phyloP scores from a whole-genome alignment of 1,284 basidiomycete species.

The Ganoderma lucidum region DNA sequence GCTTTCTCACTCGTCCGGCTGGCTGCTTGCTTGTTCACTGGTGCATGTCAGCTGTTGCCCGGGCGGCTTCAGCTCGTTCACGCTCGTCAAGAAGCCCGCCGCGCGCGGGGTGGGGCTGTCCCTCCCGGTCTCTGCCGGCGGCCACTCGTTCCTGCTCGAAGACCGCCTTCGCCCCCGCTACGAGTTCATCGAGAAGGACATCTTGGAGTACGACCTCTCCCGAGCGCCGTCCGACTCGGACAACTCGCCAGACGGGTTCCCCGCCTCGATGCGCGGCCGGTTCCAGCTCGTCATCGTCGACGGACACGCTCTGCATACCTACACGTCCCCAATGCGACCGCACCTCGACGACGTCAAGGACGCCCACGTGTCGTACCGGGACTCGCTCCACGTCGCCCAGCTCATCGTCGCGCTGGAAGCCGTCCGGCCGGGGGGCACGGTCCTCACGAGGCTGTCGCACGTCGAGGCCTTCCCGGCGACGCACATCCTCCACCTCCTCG shows the following conservation, averaged over 20 bases:
- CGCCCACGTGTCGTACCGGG: conserved; percentile 25
- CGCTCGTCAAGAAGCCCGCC: conserved; percentile 34
- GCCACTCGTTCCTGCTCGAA: conserved; percentile 33
- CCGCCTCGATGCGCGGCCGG: conserved; percentile 16
- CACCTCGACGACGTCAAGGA: not conserved
- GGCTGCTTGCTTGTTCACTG: not conserved
- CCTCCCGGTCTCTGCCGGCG: conserved; percentile 36
- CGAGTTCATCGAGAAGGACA: conserved; percentile 35
- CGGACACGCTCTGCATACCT: conserved; percentile 40
- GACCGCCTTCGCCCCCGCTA: conserved; percentile 29
- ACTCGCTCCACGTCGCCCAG: conserved; percentile 41
- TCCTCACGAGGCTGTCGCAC: conserved; percentile 42
- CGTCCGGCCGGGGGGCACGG: conserved; percentile 36
- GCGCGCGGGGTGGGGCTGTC: conserved; percentile 40
- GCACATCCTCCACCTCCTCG: conserved; percentile 41
- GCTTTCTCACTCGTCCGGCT: too few species aligned
- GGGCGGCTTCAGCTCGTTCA: conserved; percentile 41
- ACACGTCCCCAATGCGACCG: conserved; percentile 2
- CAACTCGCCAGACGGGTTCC: conserved; percentile 15
- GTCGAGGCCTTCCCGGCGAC: conserved; percentile 37
- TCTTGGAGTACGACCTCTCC: conserved; percentile 35
- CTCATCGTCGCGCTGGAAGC: conserved; percentile 40
- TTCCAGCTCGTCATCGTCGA: conserved; percentile 44
- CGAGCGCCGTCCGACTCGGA: not conserved
- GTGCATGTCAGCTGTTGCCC: conserved; percentile 36